Percentiles rank a stretch among this genome's conserved stretches.
phyloP scores from a whole-genome alignment of 2,329 filamentous ascomycete species.

The Ascochyta lentis region DNA sequence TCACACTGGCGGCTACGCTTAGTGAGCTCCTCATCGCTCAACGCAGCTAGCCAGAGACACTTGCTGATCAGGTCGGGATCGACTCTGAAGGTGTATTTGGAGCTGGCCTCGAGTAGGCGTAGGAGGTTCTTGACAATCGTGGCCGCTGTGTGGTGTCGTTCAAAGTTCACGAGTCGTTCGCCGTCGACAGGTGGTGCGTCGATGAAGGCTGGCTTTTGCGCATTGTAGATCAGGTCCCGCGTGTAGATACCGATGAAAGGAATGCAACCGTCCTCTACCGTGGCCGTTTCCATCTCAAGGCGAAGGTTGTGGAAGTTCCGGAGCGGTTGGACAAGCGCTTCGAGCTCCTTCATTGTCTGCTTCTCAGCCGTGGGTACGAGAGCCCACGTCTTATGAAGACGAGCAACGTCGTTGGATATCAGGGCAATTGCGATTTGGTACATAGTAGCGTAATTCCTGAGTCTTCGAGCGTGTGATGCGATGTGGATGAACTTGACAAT shows the following conservation, averaged over 20 bases:
- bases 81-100: constrained; percentile 74
- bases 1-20: constrained; percentile 41
- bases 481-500: constrained; percentile 85
- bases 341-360: constrained; percentile 71
- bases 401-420: constrained; percentile 73
- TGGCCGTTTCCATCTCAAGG: constrained; percentile 76
- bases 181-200: constrained; percentile 64
- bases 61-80: constrained; percentile 79
- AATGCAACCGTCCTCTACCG: constrained; percentile 75
- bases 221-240: constrained; percentile 82
- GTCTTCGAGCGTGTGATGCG: constrained; percentile 74
- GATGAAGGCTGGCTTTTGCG: constrained; percentile 78
- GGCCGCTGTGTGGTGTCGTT: constrained; percentile 77
- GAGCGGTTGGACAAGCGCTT: constrained; percentile 75
- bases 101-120: constrained; percentile 79
- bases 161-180: constrained; percentile 80
- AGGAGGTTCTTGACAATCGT: constrained; percentile 80
- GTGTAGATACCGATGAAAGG: constrained; percentile 84
- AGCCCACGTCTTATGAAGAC: constrained; percentile 74
- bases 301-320: constrained; percentile 80
- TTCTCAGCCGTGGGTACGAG: constrained; percentile 71
- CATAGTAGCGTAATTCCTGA: constrained; percentile 84
- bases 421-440: constrained; percentile 81
- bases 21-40: constrained; percentile 76
- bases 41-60: constrained; percentile 83